Conservation (phyloP, 306 rosid genomes). For the Quercus gilva region DNA sequence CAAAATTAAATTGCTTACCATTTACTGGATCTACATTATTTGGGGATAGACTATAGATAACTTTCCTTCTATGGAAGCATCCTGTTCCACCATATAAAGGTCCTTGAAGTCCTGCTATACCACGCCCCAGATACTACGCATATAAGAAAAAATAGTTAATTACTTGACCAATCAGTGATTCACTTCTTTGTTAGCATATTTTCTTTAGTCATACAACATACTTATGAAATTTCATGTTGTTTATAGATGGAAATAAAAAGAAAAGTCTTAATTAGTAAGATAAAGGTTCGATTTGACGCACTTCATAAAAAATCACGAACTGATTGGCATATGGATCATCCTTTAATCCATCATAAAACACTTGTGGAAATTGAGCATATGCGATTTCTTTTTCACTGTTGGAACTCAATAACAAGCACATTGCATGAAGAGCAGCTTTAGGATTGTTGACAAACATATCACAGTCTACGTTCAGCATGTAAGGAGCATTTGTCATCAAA, state of each 20-base stretch:
- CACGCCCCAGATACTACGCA: slow-evolving; percentile 23
- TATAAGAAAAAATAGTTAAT: not conserved
- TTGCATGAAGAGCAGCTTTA: slow-evolving; percentile 41
- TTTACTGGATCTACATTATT: not conserved
- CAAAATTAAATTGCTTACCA: not conserved
- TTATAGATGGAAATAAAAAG: not conserved
- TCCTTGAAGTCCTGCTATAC: slow-evolving; percentile 63
- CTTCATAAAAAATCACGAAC: slow-evolving; percentile 10
- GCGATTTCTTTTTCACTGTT: slow-evolving; percentile 44
- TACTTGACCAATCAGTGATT: too few relatives aligned
- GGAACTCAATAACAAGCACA: slow-evolving; percentile 52
- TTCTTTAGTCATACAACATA: too few relatives aligned
- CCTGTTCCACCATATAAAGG: slow-evolving; percentile 48
- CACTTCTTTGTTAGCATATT: too few relatives aligned
- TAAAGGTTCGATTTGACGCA: slow-evolving; percentile 2
- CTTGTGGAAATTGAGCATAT: slow-evolving; percentile 54
- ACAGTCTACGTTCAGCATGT: slow-evolving; percentile 65
- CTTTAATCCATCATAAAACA: slow-evolving; percentile 48
- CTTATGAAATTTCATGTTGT: too few relatives aligned
- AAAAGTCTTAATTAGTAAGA: too few relatives aligned
- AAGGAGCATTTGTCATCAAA: slow-evolving; percentile 68
- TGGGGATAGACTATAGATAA: slow-evolving; percentile 62
- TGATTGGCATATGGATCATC: slow-evolving; percentile 82
- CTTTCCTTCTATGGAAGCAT: slow-evolving; percentile 59
- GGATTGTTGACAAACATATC: slow-evolving; percentile 73